Evolutionary conservation across 2,329 filamentous ascomycete genomes (phyloP).

Genomic region (Phoma sp.): DNA sequence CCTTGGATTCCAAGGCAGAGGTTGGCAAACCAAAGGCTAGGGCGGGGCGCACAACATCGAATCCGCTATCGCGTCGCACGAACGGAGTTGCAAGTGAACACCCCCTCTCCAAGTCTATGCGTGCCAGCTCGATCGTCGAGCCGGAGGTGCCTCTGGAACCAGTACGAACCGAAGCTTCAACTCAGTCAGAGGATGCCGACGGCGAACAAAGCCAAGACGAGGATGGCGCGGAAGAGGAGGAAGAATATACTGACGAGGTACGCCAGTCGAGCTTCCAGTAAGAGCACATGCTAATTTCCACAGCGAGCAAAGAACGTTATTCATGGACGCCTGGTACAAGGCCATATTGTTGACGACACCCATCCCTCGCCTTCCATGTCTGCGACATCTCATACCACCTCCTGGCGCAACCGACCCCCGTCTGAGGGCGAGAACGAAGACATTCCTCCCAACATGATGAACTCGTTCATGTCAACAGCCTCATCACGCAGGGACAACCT

Average conservation of each 20-base stretch:
- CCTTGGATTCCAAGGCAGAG: conserved; percentile 35
- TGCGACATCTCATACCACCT: conserved; percentile 64
- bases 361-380: conserved; percentile 78
- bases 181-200: conserved; percentile 23
- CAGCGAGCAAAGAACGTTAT: conserved; percentile 84
- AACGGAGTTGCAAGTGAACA: conserved; percentile 38
- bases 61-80: conserved; percentile 36
- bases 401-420: conserved; percentile 49
- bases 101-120: conserved; percentile 45
- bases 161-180: conserved; percentile 28
- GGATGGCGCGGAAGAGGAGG: conserved; percentile 20
- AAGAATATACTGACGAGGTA: conserved; percentile 71
- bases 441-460: conserved; percentile 85
- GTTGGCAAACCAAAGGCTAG: conserved; percentile 35
- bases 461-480: conserved; percentile 80
- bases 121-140: conserved; percentile 43
- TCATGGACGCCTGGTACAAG: conserved; percentile 87
- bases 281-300: conserved; percentile 16
- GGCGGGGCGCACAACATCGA: conserved; percentile 28
- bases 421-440: conserved; percentile 55
- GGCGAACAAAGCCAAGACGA: conserved; percentile 28
- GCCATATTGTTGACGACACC: conserved; percentile 94
- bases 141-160: conserved; percentile 38
- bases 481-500: conserved; percentile 59
- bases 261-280: neutral